Conservation (phyloP, 768 basidiomycete species). For the Crepidotus variabilis region DNA sequence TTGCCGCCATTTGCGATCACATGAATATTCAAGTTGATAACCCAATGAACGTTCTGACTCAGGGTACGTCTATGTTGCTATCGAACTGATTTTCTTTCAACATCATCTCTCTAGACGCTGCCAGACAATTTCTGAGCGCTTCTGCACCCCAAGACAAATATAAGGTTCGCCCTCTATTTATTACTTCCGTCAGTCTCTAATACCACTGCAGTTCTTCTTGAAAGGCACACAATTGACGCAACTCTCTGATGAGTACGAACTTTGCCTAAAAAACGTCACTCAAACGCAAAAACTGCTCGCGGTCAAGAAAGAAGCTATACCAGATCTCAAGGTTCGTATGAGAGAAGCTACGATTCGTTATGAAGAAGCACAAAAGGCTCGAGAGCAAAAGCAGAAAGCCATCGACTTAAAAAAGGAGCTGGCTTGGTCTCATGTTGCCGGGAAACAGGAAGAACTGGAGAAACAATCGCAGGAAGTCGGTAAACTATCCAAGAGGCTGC, state of each 20-base stretch:
- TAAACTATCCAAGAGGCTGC: constrained; percentile 28
- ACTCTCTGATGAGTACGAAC: constrained; percentile 82
- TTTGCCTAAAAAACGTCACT: constrained; percentile 68
- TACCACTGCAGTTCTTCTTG: constrained; percentile 74
- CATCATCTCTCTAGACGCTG: constrained; percentile 42
- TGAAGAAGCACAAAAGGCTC: constrained; percentile 70
- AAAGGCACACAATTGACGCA: constrained; percentile 89
- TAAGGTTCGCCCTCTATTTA: constrained; percentile 47
- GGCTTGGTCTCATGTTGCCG: constrained; percentile 82
- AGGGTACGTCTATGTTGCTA: constrained; percentile 41
- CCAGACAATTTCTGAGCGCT: constrained; percentile 81
- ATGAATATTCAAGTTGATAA: constrained; percentile 98
- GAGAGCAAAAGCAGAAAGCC: constrained; percentile 63
- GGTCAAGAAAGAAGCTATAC: constrained; percentile 73
- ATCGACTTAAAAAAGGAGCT: constrained; percentile 75
- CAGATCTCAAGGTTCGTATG: constrained; percentile 63
- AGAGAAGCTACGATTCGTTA: constrained; percentile 56
- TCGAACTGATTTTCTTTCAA: not conserved
- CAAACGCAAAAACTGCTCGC: constrained; percentile 61
- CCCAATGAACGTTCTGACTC: constrained; percentile 91
- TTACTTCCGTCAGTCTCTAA: constrained; percentile 1
- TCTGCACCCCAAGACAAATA: constrained; percentile 85
- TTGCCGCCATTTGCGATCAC: constrained; percentile 86
- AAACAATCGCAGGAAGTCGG: constrained; percentile 32
- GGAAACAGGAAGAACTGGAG: constrained; percentile 59